Evolutionary conservation across 2,329 filamentous ascomycete species (phyloP), one percentile per base, ranked within the genome.

Genomic region (Botrytis byssoidea): DNA sequence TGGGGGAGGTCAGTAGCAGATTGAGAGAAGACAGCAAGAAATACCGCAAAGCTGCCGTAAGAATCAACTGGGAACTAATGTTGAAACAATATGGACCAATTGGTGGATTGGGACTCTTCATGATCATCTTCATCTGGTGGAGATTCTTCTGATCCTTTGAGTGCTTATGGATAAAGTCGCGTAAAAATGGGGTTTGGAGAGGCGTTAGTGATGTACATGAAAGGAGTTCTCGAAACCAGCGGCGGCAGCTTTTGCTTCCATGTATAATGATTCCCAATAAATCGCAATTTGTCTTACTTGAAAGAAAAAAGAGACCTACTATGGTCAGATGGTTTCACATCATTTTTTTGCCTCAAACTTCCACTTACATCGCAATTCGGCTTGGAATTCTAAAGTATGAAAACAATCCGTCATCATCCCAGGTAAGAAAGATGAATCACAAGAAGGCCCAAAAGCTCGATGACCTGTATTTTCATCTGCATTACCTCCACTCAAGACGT

Each of bases 41-140:
- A 85, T 99, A 99, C 84, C 90, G 92, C 80, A 91, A 92, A 81
- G 96, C 96, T 5, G 96, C 96, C 1, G 94, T 97, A 73, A 89
- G 92, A 81, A 99, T 99, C 83, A 99, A 99, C 83, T 99, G 96
- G 97, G 95, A 99, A 83, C 85, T 98, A 82, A 85, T 99, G 82
- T 78, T 98, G 75, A 98, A 98, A 87, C 95, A 98, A 89, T 99
- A 98, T 81, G 96, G 94, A 1, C 96, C 96, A 4, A 91, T 98
- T 83, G 95, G 88, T 42, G 93, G 88, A 4, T 85, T 98, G 74
- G 94, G 88, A 2, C 86, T 97, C 74, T 90, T 98, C 76, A 91
- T 98, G 75, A 82, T 98, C 71, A 82, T 98, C 76, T 94, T 98
- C 83, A 84, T 98, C 75, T 97, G 92, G 88, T 95, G 94, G 92